These are phyloP conservation scores for Solanum paucissectum DNA, from an alignment of 257 asterid genomes.

Conservation along the genomic window DNA sequence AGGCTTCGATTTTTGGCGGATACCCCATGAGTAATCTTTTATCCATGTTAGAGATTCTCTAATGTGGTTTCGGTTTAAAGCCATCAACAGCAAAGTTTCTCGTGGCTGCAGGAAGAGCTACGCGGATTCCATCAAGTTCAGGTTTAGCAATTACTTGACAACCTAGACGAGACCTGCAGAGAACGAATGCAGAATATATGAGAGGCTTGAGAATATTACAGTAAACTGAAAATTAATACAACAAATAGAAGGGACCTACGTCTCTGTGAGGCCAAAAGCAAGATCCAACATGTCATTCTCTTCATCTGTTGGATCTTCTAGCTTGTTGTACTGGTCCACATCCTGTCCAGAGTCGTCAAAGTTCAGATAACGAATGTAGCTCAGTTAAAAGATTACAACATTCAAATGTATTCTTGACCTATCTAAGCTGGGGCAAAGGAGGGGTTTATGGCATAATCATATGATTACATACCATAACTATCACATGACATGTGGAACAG, in stretches of 20 bases:
- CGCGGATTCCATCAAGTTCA: constrained; percentile 75
- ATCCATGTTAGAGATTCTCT: constrained; percentile 5
- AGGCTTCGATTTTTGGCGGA: neutral
- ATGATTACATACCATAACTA: constrained; percentile 63
- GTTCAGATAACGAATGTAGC: neutral
- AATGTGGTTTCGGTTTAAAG: constrained; percentile 87
- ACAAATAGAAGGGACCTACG: constrained; percentile 25
- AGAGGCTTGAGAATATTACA: neutral
- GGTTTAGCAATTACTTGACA: constrained; percentile 84
- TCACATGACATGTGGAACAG: constrained; percentile 94
- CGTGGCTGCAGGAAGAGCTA: constrained; percentile 84
- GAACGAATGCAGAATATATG: neutral
- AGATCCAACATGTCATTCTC: constrained; percentile 98
- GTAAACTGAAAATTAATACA: neutral
- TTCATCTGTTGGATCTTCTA: constrained; percentile 87
- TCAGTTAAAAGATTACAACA: neutral
- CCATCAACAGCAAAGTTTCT: constrained; percentile 95
- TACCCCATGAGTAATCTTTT: neutral
- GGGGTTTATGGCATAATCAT: neutral
- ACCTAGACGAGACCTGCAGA: constrained; percentile 81
- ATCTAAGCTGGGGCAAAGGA: neutral
- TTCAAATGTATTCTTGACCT: neutral
- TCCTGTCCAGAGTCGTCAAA: constrained; percentile 44
- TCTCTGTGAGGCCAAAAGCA: constrained; percentile 92
- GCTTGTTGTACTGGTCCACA: constrained; percentile 60